Evolutionary conservation across 192 early-diverging fungal species (phyloP).

Genomic region (Ramicandelaber brevisporus): DNA sequence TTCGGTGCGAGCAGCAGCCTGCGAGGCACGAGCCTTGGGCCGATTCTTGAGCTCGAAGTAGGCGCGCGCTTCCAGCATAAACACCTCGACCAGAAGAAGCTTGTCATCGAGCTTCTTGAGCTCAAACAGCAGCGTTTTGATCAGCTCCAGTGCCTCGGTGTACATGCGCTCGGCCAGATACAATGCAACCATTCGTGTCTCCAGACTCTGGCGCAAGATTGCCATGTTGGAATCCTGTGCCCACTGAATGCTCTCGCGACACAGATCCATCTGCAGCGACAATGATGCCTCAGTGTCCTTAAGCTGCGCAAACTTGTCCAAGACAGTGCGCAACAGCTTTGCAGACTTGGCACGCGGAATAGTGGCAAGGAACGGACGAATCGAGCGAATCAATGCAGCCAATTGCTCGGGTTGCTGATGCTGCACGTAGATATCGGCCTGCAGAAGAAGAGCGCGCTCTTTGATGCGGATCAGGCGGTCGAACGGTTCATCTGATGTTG

Average conservation of each 20-base stretch:
- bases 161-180: slow-evolving; percentile 93
- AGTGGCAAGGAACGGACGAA: slow-evolving; percentile 46
- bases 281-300: slow-evolving; percentile 65
- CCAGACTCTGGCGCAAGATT: slow-evolving; percentile 83
- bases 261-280: slow-evolving; percentile 73
- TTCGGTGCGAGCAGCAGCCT: slow-evolving; percentile 84
- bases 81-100: slow-evolving; percentile 91
- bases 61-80: slow-evolving; percentile 80
- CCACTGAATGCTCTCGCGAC: slow-evolving; percentile 90
- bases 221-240: slow-evolving; percentile 73
- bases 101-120: slow-evolving; percentile 98
- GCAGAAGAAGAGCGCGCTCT: slow-evolving; percentile 10
- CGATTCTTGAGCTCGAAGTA: slow-evolving; percentile 81
- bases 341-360: slow-evolving; percentile 93
- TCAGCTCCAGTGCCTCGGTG: slow-evolving; percentile 64
- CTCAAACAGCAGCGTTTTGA: slow-evolving; percentile 66
- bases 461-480: slow-evolving; percentile 3
- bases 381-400: slow-evolving; percentile 52
- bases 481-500: too few species aligned
- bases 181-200: slow-evolving; percentile 74
- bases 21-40: slow-evolving; percentile 82
- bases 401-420: slow-evolving; percentile 43
- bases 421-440: slow-evolving; percentile 13
- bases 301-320: slow-evolving; percentile 66
- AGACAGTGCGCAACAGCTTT: slow-evolving; percentile 40